Base-by-base conservation (phyloP, 208 protist genomes). In the Vickermania spadyakhi region DNA sequence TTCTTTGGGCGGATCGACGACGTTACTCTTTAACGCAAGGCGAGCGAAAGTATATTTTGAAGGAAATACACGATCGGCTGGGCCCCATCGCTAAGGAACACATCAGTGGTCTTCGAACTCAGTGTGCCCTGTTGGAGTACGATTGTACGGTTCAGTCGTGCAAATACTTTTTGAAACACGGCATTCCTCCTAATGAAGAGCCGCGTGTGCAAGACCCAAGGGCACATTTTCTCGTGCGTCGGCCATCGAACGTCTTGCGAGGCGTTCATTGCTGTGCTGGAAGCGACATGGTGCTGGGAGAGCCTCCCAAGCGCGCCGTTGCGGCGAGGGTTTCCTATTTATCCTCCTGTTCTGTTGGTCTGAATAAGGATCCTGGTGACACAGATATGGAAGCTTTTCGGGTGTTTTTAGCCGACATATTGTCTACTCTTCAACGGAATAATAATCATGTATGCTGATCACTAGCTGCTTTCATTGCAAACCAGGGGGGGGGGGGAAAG, bases 1-100 rank as follows among this genome's bases (percentile, higher is more conserved):
- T 92, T 4, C 64, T 89, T 22, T 92, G 85, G 81, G 85, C 85
- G 1, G 81, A 92, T 50, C 85, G 85, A n/a, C 81, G 81, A 21
- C 81, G 85, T 28, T 92, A 92, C 72, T 62, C 73, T n/a, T 72
- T 92, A 29, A 67, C 75, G 3, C 28, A 29, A 5, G 72, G 75
- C 25, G 72, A 92, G 3, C 72, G 85, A 0, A 67, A 49, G 23
- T 92, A 75, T 63, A 75, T 92, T 42, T 55, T 92, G n/a, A 57
- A 73, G 14, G 71, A 92, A 64, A 59, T 86, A 58, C 29, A 65
- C 31, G 57, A 53, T 42, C 55, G 63, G 27, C 50, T 64, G 28
- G 31, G 71, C 52, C 53, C 31, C 29, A 49, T 25, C 27, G 23
- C 3, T 14, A 30, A 29, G 30, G 54, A 52, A 18, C 52, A 73